Conservation (phyloP, 1,284 basidiomycete genomes). For the Anthracocystis setariae region DNA sequence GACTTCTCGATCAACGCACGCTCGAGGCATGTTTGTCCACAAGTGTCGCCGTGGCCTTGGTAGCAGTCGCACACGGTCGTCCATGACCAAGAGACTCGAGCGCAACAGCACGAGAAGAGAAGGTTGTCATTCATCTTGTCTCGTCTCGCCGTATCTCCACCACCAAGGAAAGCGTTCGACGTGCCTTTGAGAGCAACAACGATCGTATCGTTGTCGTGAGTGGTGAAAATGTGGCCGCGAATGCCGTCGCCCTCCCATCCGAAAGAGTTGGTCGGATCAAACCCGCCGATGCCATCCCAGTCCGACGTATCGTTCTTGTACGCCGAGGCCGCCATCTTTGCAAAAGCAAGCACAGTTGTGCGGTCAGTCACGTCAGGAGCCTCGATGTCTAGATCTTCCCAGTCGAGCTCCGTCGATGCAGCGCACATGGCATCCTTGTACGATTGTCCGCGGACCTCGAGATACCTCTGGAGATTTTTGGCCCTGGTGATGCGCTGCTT, state of each 20-base stretch:
- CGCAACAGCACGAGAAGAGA: conserved; percentile 98
- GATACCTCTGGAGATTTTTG: conserved; percentile 31
- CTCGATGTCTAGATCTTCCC: conserved; percentile 71
- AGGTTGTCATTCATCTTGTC: conserved; percentile 96
- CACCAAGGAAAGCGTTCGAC: conserved; percentile 79
- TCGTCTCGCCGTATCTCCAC: conserved; percentile 85
- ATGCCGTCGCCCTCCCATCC: conserved; percentile 94
- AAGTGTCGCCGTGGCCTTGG: conserved; percentile 70
- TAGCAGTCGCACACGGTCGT: conserved; percentile 93
- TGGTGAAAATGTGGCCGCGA: conserved; percentile 80
- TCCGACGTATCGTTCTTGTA: conserved; percentile 70
- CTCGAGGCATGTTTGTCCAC: conserved; percentile 84
- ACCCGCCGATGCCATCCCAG: conserved; percentile 62
- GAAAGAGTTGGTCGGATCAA: conserved; percentile 75
- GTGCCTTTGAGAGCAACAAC: conserved; percentile 95
- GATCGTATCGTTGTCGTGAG: conserved; percentile 77
- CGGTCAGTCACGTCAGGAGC: conserved; percentile 78
- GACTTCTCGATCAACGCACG: conserved; percentile 81
- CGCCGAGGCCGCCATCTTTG: conserved; percentile 94
- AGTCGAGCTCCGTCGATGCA: conserved; percentile 54
- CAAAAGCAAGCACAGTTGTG: conserved; percentile 81
- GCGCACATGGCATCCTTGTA: conserved; percentile 43
- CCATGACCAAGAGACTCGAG: conserved; percentile 92
- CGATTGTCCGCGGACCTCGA: conserved; percentile 43
- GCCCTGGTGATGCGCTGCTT: conserved; percentile 44